Evolutionary conservation across 192 early-diverging fungal genomes (phyloP).

Genomic region (Coemansia nantahalensis): DNA sequence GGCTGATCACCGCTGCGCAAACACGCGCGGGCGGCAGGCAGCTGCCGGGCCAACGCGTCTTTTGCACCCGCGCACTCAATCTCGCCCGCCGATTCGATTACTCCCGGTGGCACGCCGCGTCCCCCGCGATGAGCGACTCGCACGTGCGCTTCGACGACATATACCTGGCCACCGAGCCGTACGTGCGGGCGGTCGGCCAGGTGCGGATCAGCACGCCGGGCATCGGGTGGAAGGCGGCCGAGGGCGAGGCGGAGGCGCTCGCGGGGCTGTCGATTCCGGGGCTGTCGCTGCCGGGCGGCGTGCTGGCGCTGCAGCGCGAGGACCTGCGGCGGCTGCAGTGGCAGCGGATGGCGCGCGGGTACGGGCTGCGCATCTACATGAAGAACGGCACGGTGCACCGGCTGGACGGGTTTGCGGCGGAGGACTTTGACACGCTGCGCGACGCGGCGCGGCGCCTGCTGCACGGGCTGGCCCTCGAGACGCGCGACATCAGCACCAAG

Average conservation of each 20-base stretch:
- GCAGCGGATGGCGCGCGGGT: slow-evolving; percentile 83
- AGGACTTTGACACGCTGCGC: slow-evolving; percentile 83
- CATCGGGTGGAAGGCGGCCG: slow-evolving; percentile 54
- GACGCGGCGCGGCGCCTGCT: slow-evolving; percentile 70
- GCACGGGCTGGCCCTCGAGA: slow-evolving; percentile 69
- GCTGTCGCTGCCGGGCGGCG: slow-evolving; percentile 18
- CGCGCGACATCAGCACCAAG: slow-evolving; percentile 79
- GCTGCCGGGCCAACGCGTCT: too few species aligned
- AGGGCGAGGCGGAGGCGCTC: slow-evolving; percentile 39
- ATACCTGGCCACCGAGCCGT: slow-evolving; percentile 49
- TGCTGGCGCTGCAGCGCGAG: slow-evolving; percentile 48
- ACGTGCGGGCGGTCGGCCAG: slow-evolving; percentile 38
- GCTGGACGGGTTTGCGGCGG: slow-evolving; percentile 82
- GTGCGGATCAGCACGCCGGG: slow-evolving; percentile 47
- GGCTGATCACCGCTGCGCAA: too few species aligned
- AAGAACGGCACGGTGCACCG: slow-evolving; percentile 73
- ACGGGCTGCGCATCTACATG: slow-evolving; percentile 72
- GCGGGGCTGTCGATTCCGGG: slow-evolving; percentile 33
- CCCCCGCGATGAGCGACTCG: slow-evolving; percentile 38
- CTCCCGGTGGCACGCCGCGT: neutral
- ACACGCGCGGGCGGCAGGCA: too few species aligned
- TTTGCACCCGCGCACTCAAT: too few species aligned
- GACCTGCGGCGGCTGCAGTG: slow-evolving; percentile 76
- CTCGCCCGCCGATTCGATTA: neutral
- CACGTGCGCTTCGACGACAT: slow-evolving; percentile 42